Evolutionary conservation across 1,284 basidiomycete genomes (phyloP), one percentile per base, ranked within the genome.

Genomic region (Erythrobasidium hasegawianum): DNA sequence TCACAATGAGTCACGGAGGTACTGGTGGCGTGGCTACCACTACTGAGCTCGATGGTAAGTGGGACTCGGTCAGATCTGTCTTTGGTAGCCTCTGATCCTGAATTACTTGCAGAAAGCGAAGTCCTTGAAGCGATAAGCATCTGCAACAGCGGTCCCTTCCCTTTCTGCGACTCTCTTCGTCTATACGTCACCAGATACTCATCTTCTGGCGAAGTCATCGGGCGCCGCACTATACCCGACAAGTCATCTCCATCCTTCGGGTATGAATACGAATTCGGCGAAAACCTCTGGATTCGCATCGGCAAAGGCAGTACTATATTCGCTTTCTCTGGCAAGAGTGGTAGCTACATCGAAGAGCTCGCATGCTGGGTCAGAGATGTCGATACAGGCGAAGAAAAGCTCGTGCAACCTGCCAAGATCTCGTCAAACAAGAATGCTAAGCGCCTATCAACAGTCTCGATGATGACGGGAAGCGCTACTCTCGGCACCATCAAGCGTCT

Each of bases 331-430:
- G 62, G 62, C 2, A 41, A 40, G 33, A 45, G 43, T 20, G 62
- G 62, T 22, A 65, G 62, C 62, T 65, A 65, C 33, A 49, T 65
- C 8, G 62, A 65, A 58, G 55, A 65, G 45, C 22, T 65, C 24
- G 62, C 43, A n/a, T 65, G 62, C 20, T 65, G 62, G 62, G 22
- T 58, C n/a, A 50, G 62, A 1, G 45, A 65, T 22, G 9, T 40
- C 3, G 26, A 10, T 13, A 53, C 41, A 10, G 53, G 62, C 9
- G 20, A 58, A 26, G 62, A 65, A 29, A 9, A 2, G 24, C 45
- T 43, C 10, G 29, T 65, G 18, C 27, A 53, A 24, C 41, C 62
- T 26, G 26, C 47, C 22, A 55, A 50, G 20, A 64, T 47, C 22
- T 20, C 20, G 18, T 53, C 22, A 7, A 22, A 53, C 26, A 53